Evolutionary conservation across 352 stramenopile species (phyloP), one percentile per base, ranked within the genome.

Genomic region (Phytophthora foliorum): DNA sequence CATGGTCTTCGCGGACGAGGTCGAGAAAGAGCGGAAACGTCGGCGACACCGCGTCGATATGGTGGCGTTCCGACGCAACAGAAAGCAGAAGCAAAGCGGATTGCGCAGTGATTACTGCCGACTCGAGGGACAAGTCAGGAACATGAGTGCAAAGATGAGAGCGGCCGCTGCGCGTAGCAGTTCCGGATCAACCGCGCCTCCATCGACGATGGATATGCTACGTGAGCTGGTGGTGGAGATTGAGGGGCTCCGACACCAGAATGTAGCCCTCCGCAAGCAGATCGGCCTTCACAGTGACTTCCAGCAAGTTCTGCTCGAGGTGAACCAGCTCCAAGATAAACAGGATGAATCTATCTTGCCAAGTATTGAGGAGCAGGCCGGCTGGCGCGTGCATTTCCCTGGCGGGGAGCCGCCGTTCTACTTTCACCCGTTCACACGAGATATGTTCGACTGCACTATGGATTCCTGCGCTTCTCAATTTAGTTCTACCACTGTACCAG

Each of bases 1-100:
- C 7, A 10, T 32, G 3, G 29, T 32, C 29, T 32, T 32, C 29
- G 7, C 29, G 29, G 29, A 32, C 8, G 36, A 74, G 42, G 62
- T 68, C 57, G 56, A 71, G 36, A 68, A 62, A 44, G 56, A 73
- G 49, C 71, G 60, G 72, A 76, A 76, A 50, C 72, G 72, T 8
- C 51, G 68, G 44, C 67, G 63, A 22, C 72, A 79, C 48, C 67
- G 72, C 24, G 59, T 69, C 24, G 71, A 79, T 58, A 79, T 79
- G 72, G 72, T 79, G 17, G 46, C 72, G 32, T 79, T 79, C 62
- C 67, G 72, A 24, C 57, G 44, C 16, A 79, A 74, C 27, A 70
- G 67, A 63, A 79, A 79, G 45, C 58, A 50, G 29, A 57, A 70
- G 62, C 67, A 74, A 51, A 34, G 59, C 17, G 52, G 65, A 48